A percentile compares a stretch with the other conserved stretches of the same genome.
These are phyloP conservation scores for Echeveria elegans DNA, from an alignment of 164 flowering plant genomes.

Conservation along the genomic window DNA sequence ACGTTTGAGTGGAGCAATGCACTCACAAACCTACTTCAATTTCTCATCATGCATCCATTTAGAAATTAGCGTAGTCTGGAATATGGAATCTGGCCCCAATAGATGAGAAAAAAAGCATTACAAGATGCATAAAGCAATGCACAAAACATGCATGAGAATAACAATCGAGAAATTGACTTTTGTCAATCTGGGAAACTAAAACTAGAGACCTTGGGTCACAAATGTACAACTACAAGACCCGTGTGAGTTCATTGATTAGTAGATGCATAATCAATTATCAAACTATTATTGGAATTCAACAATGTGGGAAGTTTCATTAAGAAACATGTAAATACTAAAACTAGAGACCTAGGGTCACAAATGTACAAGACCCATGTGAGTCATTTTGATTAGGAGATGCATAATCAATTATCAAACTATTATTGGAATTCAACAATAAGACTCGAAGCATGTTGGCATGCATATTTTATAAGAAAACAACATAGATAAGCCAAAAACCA, in stretches of 20 bases:
- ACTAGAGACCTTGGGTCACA: background rate
- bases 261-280: background rate
- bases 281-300: no score
- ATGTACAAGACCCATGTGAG: background rate
- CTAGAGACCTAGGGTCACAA: no score
- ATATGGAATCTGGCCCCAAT: background rate
- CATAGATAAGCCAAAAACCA: background rate
- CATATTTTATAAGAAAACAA: background rate
- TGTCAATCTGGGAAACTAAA: background rate
- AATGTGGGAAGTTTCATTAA: background rate
- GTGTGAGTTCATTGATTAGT: background rate
- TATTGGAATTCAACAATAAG: background rate
- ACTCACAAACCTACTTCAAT: conserved; percentile 3
- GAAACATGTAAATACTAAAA: background rate
- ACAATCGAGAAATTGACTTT: background rate
- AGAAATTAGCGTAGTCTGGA: background rate
- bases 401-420: background rate
- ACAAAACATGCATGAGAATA: background rate
- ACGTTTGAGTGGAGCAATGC: background rate
- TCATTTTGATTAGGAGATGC: background rate
- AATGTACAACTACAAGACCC: background rate
- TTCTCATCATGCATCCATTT: background rate
- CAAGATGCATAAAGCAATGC: background rate
- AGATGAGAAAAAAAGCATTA: background rate
- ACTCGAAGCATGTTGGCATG: background rate